Evolutionary conservation across 1,139 yeast species (phyloP).

Genomic region (Debaryomyces fabryi): DNA sequence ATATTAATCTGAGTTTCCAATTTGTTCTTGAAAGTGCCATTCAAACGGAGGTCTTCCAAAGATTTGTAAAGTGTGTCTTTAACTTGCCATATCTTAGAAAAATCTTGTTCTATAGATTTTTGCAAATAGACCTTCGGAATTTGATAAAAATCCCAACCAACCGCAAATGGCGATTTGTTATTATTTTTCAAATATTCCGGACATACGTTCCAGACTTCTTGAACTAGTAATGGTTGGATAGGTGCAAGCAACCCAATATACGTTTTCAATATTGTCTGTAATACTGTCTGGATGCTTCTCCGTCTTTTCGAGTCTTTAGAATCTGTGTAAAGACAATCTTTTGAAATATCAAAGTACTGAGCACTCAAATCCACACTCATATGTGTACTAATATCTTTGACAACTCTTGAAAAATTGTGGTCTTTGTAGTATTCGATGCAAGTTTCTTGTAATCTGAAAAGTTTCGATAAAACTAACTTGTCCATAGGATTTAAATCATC

Average conservation of each 20-base stretch:
- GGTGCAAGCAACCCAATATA: constrained; percentile 76
- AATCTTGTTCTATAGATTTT: constrained; percentile 37
- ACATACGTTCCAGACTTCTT: constrained; percentile 79
- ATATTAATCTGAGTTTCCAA: constrained; percentile 60
- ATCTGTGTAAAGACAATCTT: constrained; percentile 85
- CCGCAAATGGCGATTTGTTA: constrained; percentile 55
- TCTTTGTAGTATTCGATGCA: constrained; percentile 51
- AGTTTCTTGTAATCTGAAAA: constrained; percentile 49
- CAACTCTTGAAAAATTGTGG: constrained; percentile 68
- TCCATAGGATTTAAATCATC: constrained; percentile 60
- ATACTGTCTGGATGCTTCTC: constrained; percentile 70
- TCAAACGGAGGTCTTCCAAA: constrained; percentile 36
- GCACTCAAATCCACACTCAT: constrained; percentile 79
- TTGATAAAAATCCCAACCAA: constrained; percentile 36
- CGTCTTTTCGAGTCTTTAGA: constrained; percentile 50
- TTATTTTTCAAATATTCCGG: constrained; percentile 36
- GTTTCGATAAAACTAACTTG: constrained; percentile 58
- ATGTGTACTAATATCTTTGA: constrained; percentile 66
- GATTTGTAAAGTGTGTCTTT: constrained; percentile 51
- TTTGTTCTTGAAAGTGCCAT: constrained; percentile 57
- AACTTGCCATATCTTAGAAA: constrained; percentile 46
- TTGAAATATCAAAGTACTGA: constrained; percentile 81
- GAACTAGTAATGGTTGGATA: constrained; percentile 77
- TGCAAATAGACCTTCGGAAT: constrained; percentile 32
- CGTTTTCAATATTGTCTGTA: constrained; percentile 59